Base-by-base conservation (phyloP, 2,329 filamentous ascomycete genomes). In the Orbilia blumenaviensis region DNA sequence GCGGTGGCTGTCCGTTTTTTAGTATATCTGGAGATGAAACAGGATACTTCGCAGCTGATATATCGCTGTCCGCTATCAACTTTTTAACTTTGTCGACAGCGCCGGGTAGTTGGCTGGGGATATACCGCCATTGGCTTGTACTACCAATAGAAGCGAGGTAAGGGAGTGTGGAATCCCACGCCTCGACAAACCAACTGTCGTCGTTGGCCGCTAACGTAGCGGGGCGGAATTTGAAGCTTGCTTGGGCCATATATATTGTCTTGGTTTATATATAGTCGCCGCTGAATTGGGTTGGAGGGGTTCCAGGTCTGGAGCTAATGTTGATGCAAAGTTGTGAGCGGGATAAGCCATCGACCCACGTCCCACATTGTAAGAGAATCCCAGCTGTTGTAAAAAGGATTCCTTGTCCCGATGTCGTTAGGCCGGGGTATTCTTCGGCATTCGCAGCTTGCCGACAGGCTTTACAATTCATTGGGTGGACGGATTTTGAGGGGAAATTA, bases 111-210 rank as follows among this genome's bases (percentile, higher is more conserved):
- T 36, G 27, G 23, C 66, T 71, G 3, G 66, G 66, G 16, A 56
- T 38, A 4, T 71, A 32, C 3, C 21, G 27, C 66, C 66, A 71
- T 63, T 71, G 66, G 16, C 18, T 56, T 34, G 46, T 25, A 38
- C 66, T 71, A 0, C 66, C 66, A 25, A 71, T 44, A 1, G 66
- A 36, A 25, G 54, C 29, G n/a, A 71, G 42, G 29, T 60, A 71
- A 2, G 54, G 66, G 12, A 71, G 50, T 9, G 66, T 54, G 34
- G 66, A 71, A 18, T 71, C 66, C 66, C 66, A 71, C 3, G 66
- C 66, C 18, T 71, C 66, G 56, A 71, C 23, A 38, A 71, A 54
- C 54, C 42, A 71, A 18, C 54, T 32, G 36, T 71, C 66, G 34
- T 71, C 66, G 23, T 46, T 44, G 5, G 38, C 42, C 18, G 66